These are phyloP conservation scores for Pestalotiopsis sp. DNA, from an alignment of 2,329 filamentous ascomycete genomes.

Conservation along the genomic window DNA sequence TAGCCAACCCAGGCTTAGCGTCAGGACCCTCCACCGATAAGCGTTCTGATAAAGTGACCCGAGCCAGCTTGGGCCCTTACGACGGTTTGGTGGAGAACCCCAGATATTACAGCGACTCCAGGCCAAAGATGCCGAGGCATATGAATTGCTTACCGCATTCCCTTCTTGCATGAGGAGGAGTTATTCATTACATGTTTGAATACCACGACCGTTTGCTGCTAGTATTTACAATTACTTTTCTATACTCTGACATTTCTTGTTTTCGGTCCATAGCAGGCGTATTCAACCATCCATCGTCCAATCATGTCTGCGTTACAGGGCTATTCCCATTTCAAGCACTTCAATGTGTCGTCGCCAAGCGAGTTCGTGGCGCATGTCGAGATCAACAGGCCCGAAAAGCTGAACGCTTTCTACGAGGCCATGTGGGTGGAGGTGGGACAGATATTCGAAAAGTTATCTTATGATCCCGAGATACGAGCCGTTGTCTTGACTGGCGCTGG, in stretches of 20 bases:
- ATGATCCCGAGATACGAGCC: conserved; percentile 72
- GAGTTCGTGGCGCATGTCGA: conserved; percentile 86
- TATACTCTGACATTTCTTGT: background rate
- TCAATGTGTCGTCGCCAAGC: conserved; percentile 72
- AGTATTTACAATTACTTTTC: background rate
- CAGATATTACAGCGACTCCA: background rate
- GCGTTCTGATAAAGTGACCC: background rate
- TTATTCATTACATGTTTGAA: background rate
- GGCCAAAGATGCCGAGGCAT: conserved; percentile 3
- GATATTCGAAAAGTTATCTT: conserved; percentile 74
- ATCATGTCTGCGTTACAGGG: conserved; percentile 26
- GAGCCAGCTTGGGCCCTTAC: background rate
- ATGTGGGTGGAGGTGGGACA: conserved; percentile 84
- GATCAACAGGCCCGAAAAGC: conserved; percentile 83
- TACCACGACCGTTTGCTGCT: background rate
- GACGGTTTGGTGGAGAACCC: background rate
- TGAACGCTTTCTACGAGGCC: conserved; percentile 83
- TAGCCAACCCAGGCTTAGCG: conserved; percentile 1
- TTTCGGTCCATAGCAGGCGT: background rate
- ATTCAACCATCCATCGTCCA: background rate
- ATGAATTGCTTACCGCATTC: background rate
- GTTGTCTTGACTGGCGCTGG: conserved; percentile 83
- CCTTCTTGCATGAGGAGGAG: background rate
- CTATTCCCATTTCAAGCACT: conserved; percentile 63
- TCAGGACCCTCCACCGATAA: background rate